Percentiles rank a stretch among this genome's conserved stretches.
Evolutionary conservation across 2,329 filamentous ascomycete genomes (phyloP).

Genomic region (Xylariaceae sp.): DNA sequence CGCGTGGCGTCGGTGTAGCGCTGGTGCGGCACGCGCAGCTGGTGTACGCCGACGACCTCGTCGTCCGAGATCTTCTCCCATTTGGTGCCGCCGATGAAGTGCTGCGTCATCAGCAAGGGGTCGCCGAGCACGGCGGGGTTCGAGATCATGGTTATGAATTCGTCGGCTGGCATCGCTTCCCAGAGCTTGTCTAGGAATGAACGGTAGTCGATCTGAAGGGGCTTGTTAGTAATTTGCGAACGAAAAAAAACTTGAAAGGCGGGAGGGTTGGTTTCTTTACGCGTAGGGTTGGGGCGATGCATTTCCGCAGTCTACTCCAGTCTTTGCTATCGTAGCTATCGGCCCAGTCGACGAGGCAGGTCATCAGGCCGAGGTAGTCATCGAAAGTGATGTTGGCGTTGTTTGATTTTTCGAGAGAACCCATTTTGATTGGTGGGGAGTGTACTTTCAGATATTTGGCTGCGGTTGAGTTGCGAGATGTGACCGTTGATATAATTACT

Average conservation of each 20-base stretch:
- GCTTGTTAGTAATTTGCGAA: constrained; percentile 3
- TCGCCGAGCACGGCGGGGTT: constrained; percentile 64
- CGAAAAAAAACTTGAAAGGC: neutral
- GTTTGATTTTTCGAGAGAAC: neutral
- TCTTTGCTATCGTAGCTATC: constrained; percentile 71
- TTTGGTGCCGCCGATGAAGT: constrained; percentile 66
- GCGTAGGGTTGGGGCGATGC: constrained; percentile 66
- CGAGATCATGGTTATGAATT: constrained; percentile 68
- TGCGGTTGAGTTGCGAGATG: neutral
- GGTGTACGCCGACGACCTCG: constrained; percentile 66
- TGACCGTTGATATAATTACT: neutral
- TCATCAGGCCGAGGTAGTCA: constrained; percentile 42
- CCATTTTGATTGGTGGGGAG: constrained; percentile 19
- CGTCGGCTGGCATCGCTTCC: constrained; percentile 66
- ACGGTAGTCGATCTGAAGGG: constrained; percentile 71
- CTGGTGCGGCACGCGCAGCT: constrained; percentile 68
- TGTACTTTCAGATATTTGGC: neutral
- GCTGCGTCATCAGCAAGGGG: constrained; percentile 67
- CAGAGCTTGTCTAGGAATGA: constrained; percentile 66
- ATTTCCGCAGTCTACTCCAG: constrained; percentile 63
- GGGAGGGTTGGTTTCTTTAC: constrained; percentile 41
- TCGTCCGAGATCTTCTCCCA: constrained; percentile 64
- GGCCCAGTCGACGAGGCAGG: constrained; percentile 61
- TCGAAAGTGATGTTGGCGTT: constrained; percentile 36
- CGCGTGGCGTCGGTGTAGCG: constrained; percentile 61